These are phyloP conservation scores for Dalbergia cultrata DNA, from an alignment of 306 rosid species.

Conservation along the genomic window DNA sequence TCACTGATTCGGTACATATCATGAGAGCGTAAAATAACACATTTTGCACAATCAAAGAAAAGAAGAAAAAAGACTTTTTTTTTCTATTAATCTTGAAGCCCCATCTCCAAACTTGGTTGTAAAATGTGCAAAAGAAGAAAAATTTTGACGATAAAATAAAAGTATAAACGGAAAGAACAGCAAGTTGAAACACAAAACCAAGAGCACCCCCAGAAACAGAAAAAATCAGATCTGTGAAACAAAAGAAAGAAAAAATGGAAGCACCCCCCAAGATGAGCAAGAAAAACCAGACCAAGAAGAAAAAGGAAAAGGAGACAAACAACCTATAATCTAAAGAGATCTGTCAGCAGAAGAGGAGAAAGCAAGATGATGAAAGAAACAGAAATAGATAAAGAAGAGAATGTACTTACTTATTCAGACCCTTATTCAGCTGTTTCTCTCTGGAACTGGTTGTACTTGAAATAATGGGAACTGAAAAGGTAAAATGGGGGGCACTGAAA, in stretches of 20 bases:
- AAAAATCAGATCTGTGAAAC: neutral
- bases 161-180: neutral
- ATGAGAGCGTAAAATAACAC: neutral
- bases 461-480: neutral
- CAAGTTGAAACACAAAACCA: neutral
- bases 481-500: neutral
- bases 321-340: neutral
- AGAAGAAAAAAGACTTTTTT: neutral
- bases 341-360: neutral
- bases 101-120: neutral
- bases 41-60: neutral
- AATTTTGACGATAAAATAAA: neutral
- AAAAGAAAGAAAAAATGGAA: neutral
- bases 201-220: neutral
- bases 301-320: neutral
- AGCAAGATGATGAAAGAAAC: neutral
- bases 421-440: neutral
- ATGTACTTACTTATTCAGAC: neutral
- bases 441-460: neutral
- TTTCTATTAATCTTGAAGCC: neutral
- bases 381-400: neutral
- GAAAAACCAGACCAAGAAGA: neutral
- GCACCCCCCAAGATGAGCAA: neutral
- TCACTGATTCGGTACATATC: slow-evolving; percentile 2
- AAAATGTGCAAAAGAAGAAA: slow-evolving; percentile 14